Conservation (phyloP, 805 yeast species). For the Scheffersomyces coipomensis region DNA sequence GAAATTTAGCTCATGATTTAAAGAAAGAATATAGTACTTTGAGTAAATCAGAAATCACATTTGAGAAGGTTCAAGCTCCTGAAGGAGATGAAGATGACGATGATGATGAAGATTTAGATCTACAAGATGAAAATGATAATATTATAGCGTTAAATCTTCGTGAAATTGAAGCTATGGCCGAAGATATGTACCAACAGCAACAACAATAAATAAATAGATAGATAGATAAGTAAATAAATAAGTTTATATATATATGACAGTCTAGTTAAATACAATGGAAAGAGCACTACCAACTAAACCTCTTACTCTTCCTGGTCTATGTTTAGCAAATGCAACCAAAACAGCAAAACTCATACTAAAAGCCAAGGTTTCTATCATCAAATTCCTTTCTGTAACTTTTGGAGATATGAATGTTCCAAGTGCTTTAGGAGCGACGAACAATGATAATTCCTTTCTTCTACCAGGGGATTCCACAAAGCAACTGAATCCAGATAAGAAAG, state of each 20-base stretch:
- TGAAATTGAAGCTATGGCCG: slow-evolving; percentile 62
- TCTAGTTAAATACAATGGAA: not conserved
- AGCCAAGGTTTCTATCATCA: slow-evolving; percentile 19
- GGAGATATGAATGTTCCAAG: slow-evolving; percentile 24
- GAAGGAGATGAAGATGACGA: slow-evolving; percentile 13
- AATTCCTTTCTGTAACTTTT: slow-evolving; percentile 14
- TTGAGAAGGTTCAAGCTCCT: slow-evolving; percentile 44
- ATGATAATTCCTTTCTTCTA: slow-evolving; percentile 41
- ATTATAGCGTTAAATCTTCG: slow-evolving; percentile 45
- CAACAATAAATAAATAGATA: slow-evolving; percentile 3
- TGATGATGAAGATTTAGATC: slow-evolving; percentile 7
- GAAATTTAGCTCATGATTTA: slow-evolving; percentile 67
- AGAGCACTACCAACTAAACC: slow-evolving; percentile 27
- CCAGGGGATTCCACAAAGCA: slow-evolving; percentile 29
- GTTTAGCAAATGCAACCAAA: slow-evolving; percentile 25
- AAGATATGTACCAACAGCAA: slow-evolving; percentile 25
- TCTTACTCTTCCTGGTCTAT: slow-evolving; percentile 23
- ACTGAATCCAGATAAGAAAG: slow-evolving; percentile 34
- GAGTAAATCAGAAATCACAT: slow-evolving; percentile 47
- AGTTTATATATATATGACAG: slow-evolving; percentile 1
- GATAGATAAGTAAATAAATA: slow-evolving; percentile 2
- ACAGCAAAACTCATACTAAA: slow-evolving; percentile 30
- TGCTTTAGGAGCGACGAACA: slow-evolving; percentile 39
- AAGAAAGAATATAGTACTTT: slow-evolving; percentile 39
- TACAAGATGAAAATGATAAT: slow-evolving; percentile 21